Conservation (phyloP, 306 rosid species). For the Bauhinia variegata region DNA sequence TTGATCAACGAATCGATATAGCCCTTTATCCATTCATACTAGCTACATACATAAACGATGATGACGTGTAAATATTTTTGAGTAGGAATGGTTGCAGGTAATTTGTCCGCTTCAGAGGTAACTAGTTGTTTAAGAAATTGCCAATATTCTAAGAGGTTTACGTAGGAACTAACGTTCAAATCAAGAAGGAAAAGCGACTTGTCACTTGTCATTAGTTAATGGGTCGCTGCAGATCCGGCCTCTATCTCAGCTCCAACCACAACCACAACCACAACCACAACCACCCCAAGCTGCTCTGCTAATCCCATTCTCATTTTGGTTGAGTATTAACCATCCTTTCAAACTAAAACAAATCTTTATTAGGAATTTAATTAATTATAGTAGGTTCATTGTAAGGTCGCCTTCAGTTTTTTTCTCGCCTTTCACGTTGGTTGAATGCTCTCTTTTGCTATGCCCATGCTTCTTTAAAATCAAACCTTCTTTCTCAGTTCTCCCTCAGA, state of each 20-base stretch:
- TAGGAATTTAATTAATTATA: slow-evolving; percentile 33
- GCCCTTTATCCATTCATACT: not conserved
- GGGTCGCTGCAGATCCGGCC: slow-evolving; percentile 58
- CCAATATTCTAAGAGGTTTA: slow-evolving; percentile 53
- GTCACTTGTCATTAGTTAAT: slow-evolving; percentile 76
- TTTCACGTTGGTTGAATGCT: slow-evolving; percentile 50
- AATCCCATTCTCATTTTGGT: slow-evolving; percentile 12
- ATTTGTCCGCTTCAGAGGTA: slow-evolving; percentile 60
- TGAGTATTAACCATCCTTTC: slow-evolving; percentile 32
- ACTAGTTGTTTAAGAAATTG: slow-evolving; percentile 51
- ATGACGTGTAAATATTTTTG: slow-evolving; percentile 31
- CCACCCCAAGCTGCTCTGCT: slow-evolving; percentile 33
- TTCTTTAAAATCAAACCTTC: slow-evolving; percentile 58
- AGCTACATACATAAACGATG: slow-evolving; percentile 12
- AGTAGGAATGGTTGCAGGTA: slow-evolving; percentile 45
- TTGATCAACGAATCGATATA: not conserved
- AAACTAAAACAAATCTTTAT: not conserved
- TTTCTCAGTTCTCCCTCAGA: slow-evolving; percentile 41
- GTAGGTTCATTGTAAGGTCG: slow-evolving; percentile 55
- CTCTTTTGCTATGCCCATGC: slow-evolving; percentile 43
- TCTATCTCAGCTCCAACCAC: slow-evolving; percentile 52
- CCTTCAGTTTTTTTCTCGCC: slow-evolving; percentile 37
- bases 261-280: too few species aligned
- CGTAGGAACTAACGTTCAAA: slow-evolving; percentile 64
- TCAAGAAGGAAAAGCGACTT: slow-evolving; percentile 84